These are phyloP conservation scores for Echria macrotheca DNA, from an alignment of 495 filamentous ascomycete genomes.

Conservation along the genomic window DNA sequence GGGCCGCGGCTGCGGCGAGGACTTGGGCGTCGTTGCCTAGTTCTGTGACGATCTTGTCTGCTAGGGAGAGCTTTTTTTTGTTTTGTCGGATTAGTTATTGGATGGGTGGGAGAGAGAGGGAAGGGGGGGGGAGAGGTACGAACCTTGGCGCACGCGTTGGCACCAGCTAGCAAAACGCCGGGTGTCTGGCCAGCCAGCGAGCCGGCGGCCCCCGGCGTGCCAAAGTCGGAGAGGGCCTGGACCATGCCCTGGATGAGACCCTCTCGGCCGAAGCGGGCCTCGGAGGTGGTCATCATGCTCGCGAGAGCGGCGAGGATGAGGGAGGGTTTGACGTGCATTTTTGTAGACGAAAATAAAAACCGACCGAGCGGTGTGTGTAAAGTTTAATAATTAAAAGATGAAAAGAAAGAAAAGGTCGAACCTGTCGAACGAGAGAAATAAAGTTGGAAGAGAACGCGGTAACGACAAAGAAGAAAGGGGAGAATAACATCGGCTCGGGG, in stretches of 20 bases:
- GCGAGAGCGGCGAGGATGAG: constrained; percentile 28
- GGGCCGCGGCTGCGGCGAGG: constrained; percentile 52
- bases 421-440: constrained; percentile 22
- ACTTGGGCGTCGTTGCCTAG: constrained; percentile 48
- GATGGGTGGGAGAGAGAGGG: too few species aligned
- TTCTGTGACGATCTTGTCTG: constrained; percentile 51
- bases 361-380: constrained; percentile 19
- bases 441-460: constrained; percentile 5
- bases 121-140: background rate
- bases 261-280: constrained; percentile 54
- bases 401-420: constrained; percentile 19
- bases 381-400: constrained; percentile 11
- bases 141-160: constrained; percentile 53
- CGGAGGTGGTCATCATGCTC: constrained; percentile 36
- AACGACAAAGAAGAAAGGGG: background rate
- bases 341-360: constrained; percentile 8
- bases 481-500: background rate
- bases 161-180: constrained; percentile 49
- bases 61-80: constrained; percentile 54
- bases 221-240: constrained; percentile 40
- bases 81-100: too few species aligned
- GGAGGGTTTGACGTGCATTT: constrained; percentile 21
- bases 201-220: constrained; percentile 45
- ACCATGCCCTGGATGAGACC: constrained; percentile 43
- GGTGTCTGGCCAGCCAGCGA: constrained; percentile 50